Conservation (phyloP, 2,329 filamentous ascomycete genomes). For the Teratosphaeria gauchensis region DNA sequence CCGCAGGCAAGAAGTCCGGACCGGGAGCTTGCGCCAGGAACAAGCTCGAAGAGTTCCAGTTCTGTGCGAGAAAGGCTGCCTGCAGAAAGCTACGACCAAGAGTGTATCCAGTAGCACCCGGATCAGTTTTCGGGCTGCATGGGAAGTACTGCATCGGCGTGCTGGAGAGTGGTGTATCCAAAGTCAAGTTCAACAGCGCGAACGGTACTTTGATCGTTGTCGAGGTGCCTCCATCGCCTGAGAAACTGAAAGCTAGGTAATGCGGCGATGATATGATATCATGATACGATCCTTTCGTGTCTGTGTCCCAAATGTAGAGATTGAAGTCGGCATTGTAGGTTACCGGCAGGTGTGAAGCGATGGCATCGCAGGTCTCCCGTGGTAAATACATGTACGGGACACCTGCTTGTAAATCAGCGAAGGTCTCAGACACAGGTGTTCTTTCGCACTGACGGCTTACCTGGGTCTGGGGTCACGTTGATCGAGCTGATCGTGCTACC, state of each 20-base stretch:
- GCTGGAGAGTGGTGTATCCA: slow-evolving; percentile 29
- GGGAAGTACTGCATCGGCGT: slow-evolving; percentile 33
- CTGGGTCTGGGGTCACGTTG: slow-evolving; percentile 13
- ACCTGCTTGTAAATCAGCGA: background rate
- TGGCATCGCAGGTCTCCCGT: slow-evolving; percentile 17
- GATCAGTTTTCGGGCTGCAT: slow-evolving; percentile 24
- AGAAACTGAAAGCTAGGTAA: slow-evolving; percentile 33
- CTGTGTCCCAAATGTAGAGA: slow-evolving; percentile 23
- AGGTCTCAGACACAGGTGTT: background rate
- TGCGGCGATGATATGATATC: slow-evolving; percentile 34
- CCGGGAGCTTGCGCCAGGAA: slow-evolving; percentile 36
- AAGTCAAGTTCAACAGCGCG: slow-evolving; percentile 27
- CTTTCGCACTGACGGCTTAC: background rate
- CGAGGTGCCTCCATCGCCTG: slow-evolving; percentile 3
- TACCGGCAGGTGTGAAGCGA: slow-evolving; percentile 22
- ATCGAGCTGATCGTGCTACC: slow-evolving; percentile 2
- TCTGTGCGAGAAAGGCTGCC: slow-evolving; percentile 37
- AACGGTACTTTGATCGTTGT: slow-evolving; percentile 37
- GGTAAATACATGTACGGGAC: slow-evolving; percentile 22
- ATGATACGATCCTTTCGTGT: slow-evolving; percentile 21
- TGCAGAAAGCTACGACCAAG: slow-evolving; percentile 41
- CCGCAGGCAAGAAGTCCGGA: slow-evolving; percentile 13
- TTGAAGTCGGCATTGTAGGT: slow-evolving; percentile 11
- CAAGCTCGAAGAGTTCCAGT: slow-evolving; percentile 28
- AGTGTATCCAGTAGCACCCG: slow-evolving; percentile 18